phyloP scores from a whole-genome alignment of 106 monocot genomes.

The Acorus gramineus region DNA sequence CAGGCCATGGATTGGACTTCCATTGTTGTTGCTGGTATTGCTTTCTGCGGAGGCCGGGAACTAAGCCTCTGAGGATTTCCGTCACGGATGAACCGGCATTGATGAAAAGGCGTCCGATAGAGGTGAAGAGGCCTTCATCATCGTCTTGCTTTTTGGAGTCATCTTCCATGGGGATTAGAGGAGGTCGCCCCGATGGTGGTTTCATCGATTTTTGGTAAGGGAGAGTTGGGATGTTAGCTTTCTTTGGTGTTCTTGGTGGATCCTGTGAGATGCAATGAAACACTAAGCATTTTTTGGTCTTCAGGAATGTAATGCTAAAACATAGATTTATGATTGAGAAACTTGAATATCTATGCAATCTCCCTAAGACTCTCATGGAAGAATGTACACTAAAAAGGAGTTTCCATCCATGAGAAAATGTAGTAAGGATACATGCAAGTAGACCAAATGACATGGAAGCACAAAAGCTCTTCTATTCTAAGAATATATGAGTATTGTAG shows the following conservation, averaged over 20 bases:
- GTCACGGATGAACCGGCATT: slow-evolving; percentile 35
- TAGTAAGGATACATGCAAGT: no score
- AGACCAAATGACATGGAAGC: no score
- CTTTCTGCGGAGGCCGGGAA: slow-evolving; percentile 12
- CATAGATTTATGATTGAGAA: no score
- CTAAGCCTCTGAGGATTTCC: slow-evolving; percentile 32
- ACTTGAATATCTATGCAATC: no score
- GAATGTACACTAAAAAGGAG: no score
- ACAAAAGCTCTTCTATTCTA: no score
- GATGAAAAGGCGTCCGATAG: slow-evolving; percentile 40
- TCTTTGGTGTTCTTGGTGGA: slow-evolving; percentile 21
- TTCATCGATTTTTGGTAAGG: slow-evolving; percentile 64
- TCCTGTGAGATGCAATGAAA: slow-evolving; percentile 27
- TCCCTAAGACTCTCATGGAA: no score
- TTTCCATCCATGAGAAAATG: no score
- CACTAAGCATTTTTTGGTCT: no score
- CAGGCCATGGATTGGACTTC: slow-evolving; percentile 36
- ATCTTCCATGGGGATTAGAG: slow-evolving; percentile 51
- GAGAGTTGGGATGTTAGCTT: slow-evolving; percentile 25
- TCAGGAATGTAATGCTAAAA: no score
- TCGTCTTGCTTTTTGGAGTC: slow-evolving; percentile 49
- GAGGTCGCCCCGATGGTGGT: slow-evolving; percentile 38
- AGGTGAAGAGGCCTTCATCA: slow-evolving; percentile 66
- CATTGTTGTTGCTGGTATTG: slow-evolving; percentile 20
- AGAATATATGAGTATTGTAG: no score